Evolutionary conservation across 1,139 yeast species (phyloP).

Genomic region (Yamadazyma blattariae): DNA sequence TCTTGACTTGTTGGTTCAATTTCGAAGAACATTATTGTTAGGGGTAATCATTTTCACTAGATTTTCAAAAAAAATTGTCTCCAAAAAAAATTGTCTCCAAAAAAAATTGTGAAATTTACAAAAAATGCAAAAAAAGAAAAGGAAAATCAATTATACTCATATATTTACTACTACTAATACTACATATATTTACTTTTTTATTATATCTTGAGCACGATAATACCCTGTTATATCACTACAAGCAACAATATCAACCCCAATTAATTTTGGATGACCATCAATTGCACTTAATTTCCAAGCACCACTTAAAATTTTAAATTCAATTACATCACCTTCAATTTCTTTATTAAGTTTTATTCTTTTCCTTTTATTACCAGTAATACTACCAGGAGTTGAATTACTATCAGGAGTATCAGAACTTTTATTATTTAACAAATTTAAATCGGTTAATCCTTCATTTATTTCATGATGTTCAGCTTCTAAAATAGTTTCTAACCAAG

Average conservation of each 20-base stretch:
- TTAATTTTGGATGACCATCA: conserved; percentile 10
- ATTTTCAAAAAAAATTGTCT: too few species aligned
- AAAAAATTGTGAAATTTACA: too few species aligned
- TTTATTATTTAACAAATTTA: background rate
- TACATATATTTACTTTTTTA: too few species aligned
- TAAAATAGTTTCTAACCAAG: conserved; percentile 33
- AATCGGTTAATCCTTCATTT: conserved; percentile 7
- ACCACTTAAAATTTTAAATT: conserved; percentile 29
- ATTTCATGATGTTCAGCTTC: conserved; percentile 8
- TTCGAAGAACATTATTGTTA: too few species aligned
- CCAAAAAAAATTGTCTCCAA: too few species aligned
- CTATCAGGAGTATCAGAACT: background rate
- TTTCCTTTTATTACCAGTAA: conserved; percentile 4
- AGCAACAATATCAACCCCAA: conserved; percentile 7
- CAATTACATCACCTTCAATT: conserved; percentile 32
- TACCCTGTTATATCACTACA: conserved; percentile 1
- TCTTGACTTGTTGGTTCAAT: too few species aligned
- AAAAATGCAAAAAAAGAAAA: too few species aligned
- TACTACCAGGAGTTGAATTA: background rate
- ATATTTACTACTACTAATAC: too few species aligned
- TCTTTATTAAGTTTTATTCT: conserved; percentile 13
- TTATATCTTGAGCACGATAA: too few species aligned
- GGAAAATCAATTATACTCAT: too few species aligned
- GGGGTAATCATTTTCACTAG: too few species aligned
- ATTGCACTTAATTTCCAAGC: conserved; percentile 25